Base-by-base conservation (phyloP, 768 basidiomycete species). In the Boletus rex-veris region DNA sequence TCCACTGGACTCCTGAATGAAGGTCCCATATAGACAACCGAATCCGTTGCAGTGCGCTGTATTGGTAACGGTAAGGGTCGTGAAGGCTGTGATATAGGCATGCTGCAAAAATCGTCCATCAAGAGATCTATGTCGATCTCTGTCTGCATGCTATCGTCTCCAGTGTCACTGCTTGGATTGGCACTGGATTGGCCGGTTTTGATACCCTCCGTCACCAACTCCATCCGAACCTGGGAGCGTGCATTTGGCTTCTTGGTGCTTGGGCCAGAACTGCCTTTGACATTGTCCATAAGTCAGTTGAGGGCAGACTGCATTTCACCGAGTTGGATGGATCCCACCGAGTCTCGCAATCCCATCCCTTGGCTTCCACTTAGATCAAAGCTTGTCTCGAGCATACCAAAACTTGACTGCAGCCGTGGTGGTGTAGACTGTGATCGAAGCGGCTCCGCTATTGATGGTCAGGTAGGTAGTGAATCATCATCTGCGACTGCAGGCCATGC, bases 281-380 rank as follows among this genome's bases (percentile, higher is more conserved):
- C 84, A 50, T 86, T 82, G 57, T 86, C 83, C 81, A 89, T 85
- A 28, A 89, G 73, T 41, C 84, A 73, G 63, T 89, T 87, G 28
- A 89, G 74, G 7, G 86, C 87, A 55, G 83, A 85, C 55, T 81
- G 81, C 80, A 87, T 86, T 43, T 87, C 86, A 57, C 81, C 78
- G 24, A 85, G 81, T 59, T 83, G 79, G 26, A 82, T 75, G 42
- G 78, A 75, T 7, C 77, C 76, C 64, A 79, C 66, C 12, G 75
- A 78, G 72, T 75, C 60, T 58, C 72, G 63, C 39, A 66, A 43
- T 47, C 59, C 57, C 36, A 62, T 50, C 31, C 68, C 54, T 28
- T 64, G 52, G 18, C 64, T 48, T 16, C 62, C 64, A n/a, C 61
- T 59, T 5, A 64, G 45, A 28, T 67, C 62, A 15, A 68, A 52